Conservation (phyloP, 768 basidiomycete species). For the Pleurotus djamor region DNA sequence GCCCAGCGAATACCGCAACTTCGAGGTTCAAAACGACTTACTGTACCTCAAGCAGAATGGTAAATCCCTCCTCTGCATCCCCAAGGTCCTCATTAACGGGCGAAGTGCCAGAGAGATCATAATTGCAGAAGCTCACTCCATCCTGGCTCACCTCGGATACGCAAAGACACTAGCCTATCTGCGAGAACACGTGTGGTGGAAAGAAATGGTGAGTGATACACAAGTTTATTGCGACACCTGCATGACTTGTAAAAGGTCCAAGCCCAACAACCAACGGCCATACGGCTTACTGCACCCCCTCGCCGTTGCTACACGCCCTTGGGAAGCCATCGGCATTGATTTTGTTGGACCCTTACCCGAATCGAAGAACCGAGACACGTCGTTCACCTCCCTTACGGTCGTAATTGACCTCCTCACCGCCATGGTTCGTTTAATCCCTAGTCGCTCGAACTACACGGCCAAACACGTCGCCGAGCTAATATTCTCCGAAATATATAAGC, state of each 20-base stretch:
- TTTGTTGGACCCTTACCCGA: conserved; percentile 25
- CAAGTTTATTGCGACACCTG: conserved; percentile 23
- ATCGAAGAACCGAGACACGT: conserved; percentile 15
- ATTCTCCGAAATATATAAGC: conserved; percentile 17
- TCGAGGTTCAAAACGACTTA: conserved; percentile 11
- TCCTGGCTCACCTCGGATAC: conserved; percentile 25
- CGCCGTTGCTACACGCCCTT: conserved; percentile 17
- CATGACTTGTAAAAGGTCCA: conserved; percentile 10
- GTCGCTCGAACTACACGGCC: conserved; percentile 8
- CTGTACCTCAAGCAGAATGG: conserved; percentile 13
- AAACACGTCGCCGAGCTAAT: conserved; percentile 15
- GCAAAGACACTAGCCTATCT: conserved; percentile 27
- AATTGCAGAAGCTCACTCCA: conserved; percentile 19
- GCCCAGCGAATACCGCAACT: no score
- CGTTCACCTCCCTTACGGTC: no score
- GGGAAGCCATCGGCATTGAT: conserved; percentile 25
- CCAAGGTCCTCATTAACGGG: conserved; percentile 7
- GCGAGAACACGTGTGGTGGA: conserved; percentile 16
- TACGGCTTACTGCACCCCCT: conserved; percentile 12
- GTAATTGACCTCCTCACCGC: conserved; percentile 16
- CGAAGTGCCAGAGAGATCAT: conserved; percentile 20
- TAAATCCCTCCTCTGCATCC: conserved; percentile 15
- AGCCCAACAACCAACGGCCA: conserved; percentile 12
- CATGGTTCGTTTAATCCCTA: conserved; percentile 13
- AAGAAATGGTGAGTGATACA: conserved; percentile 21